phyloP scores from a whole-genome alignment of 768 basidiomycete genomes.

The Rhizopogon vesiculosus region DNA sequence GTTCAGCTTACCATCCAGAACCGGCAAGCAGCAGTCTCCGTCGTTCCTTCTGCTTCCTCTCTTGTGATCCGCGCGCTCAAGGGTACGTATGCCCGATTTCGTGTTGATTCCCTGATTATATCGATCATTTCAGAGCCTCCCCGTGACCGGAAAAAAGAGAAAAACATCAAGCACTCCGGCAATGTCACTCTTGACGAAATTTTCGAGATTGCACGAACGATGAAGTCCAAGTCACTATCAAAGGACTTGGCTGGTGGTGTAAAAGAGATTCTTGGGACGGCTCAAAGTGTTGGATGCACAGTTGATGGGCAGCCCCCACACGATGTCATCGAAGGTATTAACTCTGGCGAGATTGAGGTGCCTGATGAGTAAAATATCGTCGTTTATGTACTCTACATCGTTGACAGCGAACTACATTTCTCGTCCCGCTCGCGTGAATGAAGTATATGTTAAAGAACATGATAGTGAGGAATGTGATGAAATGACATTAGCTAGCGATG shows the following conservation, averaged over 20 bases:
- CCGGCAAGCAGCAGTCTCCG: slow-evolving; percentile 95
- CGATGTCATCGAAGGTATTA: slow-evolving; percentile 86
- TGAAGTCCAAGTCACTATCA: slow-evolving; percentile 91
- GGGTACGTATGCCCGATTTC: slow-evolving; percentile 47
- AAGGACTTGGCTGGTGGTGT: slow-evolving; percentile 85
- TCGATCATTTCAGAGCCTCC: slow-evolving; percentile 71
- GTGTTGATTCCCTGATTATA: neutral
- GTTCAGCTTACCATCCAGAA: slow-evolving; percentile 99
- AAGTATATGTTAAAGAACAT: no score
- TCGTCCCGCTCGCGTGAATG: no score
- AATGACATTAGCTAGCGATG: no score
- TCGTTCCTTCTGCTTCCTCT: slow-evolving; percentile 95
- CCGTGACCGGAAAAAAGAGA: slow-evolving; percentile 99
- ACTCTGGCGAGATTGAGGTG: slow-evolving; percentile 80
- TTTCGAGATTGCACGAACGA: slow-evolving; percentile 91
- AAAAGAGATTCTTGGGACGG: slow-evolving; percentile 98
- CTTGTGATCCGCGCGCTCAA: slow-evolving; percentile 98
- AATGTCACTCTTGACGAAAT: slow-evolving; percentile 95
- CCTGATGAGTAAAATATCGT: slow-evolving; percentile 66
- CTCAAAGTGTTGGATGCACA: slow-evolving; percentile 95
- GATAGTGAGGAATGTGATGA: no score
- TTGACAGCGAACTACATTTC: no score
- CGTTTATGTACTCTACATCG: no score
- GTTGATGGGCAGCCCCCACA: slow-evolving; percentile 91
- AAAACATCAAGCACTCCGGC: slow-evolving; percentile 98